Percentiles rank a stretch among this genome's conserved stretches.
Evolutionary conservation across 2,329 filamentous ascomycete species (phyloP).

Genomic region (Aspergillus brunneoviolaceus): DNA sequence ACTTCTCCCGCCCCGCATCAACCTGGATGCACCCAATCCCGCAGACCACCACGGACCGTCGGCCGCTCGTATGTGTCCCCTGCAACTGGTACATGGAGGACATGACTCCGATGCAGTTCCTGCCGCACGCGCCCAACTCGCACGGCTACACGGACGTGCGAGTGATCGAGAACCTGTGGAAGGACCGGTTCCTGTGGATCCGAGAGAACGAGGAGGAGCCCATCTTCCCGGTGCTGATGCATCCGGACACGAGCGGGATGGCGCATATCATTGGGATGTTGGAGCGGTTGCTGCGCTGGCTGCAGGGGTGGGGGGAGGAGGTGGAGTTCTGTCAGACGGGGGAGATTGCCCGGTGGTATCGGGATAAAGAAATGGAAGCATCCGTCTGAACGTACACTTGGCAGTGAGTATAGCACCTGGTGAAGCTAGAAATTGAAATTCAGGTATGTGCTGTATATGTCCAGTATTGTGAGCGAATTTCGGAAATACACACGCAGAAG

Average conservation of each 20-base stretch:
- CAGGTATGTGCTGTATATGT: too few species aligned
- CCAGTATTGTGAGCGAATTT: too few species aligned
- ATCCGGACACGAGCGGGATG: constrained; percentile 61
- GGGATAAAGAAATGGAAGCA: constrained; percentile 16
- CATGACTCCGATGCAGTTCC: constrained; percentile 48
- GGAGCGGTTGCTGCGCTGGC: constrained; percentile 52
- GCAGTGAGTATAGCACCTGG: too few species aligned
- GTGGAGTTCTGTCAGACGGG: constrained; percentile 33
- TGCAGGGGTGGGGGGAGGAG: constrained; percentile 42
- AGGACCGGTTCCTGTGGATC: constrained; percentile 59
- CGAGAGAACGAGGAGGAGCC: constrained; percentile 43
- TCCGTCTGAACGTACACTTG: too few species aligned
- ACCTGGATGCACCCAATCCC: constrained; percentile 48
- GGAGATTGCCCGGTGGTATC: constrained; percentile 33
- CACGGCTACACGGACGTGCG: constrained; percentile 59
- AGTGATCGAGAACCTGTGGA: constrained; percentile 61
- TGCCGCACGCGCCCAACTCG: constrained; percentile 49
- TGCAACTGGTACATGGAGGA: constrained; percentile 50
- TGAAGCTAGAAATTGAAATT: too few species aligned
- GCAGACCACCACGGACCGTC: constrained; percentile 19
- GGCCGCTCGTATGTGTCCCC: constrained; percentile 44
- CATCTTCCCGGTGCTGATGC: constrained; percentile 55
- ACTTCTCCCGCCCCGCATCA: constrained; percentile 43
- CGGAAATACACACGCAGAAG: too few species aligned
- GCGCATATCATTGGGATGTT: constrained; percentile 61